Evolutionary conservation across 2,329 filamentous ascomycete genomes (phyloP).

Genomic region (Fusarium sulawesiense): DNA sequence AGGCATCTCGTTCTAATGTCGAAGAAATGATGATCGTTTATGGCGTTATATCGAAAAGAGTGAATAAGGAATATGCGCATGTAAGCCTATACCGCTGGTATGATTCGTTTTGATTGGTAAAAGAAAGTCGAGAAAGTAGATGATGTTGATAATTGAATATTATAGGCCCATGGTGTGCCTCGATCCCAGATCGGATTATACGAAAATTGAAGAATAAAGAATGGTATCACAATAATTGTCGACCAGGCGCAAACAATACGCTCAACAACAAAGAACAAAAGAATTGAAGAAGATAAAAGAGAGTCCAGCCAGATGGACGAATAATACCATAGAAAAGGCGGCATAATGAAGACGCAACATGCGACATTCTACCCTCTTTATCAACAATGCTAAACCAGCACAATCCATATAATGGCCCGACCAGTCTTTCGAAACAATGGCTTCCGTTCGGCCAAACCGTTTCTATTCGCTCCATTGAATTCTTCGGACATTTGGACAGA

Average conservation of each 20-base stretch:
- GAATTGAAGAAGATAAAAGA: slow-evolving; percentile 3
- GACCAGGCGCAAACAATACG: background rate
- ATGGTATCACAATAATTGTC: background rate
- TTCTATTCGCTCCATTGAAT: background rate
- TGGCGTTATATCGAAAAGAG: background rate
- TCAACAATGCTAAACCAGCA: slow-evolving; percentile 10
- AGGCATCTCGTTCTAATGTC: background rate
- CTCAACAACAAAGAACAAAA: background rate
- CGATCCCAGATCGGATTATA: slow-evolving; percentile 8
- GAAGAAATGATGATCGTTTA: background rate
- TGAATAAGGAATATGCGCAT: too few relatives aligned
- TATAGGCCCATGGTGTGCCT: background rate
- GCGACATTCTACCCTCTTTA: slow-evolving; percentile 1
- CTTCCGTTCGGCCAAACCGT: slow-evolving; percentile 5
- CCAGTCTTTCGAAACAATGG: slow-evolving; percentile 16
- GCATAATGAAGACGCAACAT: background rate
- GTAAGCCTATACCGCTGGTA: background rate
- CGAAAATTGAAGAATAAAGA: background rate
- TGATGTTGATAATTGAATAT: background rate
- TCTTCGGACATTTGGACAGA: background rate
- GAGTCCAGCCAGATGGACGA: background rate
- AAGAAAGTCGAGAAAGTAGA: background rate
- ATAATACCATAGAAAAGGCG: background rate
- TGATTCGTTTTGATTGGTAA: background rate
- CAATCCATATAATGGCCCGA: slow-evolving; percentile 7